Conservation (phyloP, 2,329 filamentous ascomycete genomes). For the Penicillium decumbens region DNA sequence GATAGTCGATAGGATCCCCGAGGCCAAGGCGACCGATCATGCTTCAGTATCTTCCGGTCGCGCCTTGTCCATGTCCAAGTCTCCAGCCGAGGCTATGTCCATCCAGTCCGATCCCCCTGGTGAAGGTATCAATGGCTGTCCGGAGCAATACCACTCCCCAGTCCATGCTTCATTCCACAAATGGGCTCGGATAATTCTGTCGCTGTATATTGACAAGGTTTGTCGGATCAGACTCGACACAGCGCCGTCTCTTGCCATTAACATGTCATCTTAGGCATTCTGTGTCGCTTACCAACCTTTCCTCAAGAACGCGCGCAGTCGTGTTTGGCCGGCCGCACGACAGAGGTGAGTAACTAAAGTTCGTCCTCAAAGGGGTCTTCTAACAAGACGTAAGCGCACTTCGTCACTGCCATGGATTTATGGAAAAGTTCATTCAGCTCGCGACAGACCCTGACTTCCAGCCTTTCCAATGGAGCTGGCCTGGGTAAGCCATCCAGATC, state of each 20-base stretch:
- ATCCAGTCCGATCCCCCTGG: constrained; percentile 33
- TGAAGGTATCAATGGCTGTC: constrained; percentile 34
- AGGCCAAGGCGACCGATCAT: constrained; percentile 22
- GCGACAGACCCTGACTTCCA: constrained; percentile 46
- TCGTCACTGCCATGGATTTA: constrained; percentile 46
- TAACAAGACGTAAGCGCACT: constrained; percentile 35
- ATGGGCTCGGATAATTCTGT: constrained; percentile 44
- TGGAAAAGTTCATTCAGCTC: constrained; percentile 48
- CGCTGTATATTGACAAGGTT: constrained; percentile 45
- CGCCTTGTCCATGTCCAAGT: constrained; percentile 26
- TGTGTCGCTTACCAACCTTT: constrained; percentile 48
- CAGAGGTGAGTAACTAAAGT: constrained; percentile 35
- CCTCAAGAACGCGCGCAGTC: constrained; percentile 46
- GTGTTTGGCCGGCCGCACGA: constrained; percentile 45
- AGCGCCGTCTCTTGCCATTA: constrained; percentile 1
- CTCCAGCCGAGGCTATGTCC: constrained; percentile 24
- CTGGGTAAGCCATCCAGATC: constrained; percentile 29
- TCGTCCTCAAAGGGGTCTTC: background rate
- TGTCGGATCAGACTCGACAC: background rate
- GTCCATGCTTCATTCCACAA: constrained; percentile 45
- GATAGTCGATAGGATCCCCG: constrained; percentile 43
- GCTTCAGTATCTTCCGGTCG: constrained; percentile 20
- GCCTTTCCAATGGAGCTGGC: constrained; percentile 49
- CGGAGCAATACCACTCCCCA: constrained; percentile 43
- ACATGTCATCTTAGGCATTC: constrained; percentile 32